These are phyloP conservation scores for Candida mesenterica DNA, from an alignment of 1,139 yeast species.

Conservation along the genomic window DNA sequence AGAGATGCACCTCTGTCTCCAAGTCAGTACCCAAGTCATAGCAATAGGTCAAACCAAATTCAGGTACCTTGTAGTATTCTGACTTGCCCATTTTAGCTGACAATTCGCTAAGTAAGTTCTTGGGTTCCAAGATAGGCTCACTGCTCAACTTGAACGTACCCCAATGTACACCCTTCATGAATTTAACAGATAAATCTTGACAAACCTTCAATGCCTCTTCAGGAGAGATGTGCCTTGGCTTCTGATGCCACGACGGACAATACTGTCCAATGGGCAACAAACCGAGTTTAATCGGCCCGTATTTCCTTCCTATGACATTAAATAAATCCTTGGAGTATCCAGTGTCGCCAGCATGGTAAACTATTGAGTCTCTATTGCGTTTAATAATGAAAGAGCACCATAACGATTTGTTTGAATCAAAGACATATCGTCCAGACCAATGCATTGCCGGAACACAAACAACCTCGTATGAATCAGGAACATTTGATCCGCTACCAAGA, in stretches of 20 bases:
- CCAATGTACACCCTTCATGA: slow-evolving; percentile 90
- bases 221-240: slow-evolving; percentile 85
- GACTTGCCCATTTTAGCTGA: slow-evolving; percentile 21
- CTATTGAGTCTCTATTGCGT: slow-evolving; percentile 62
- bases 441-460: slow-evolving; percentile 97
- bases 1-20: too few species aligned
- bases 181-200: slow-evolving; percentile 57
- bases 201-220: slow-evolving; percentile 69
- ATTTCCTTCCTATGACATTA: slow-evolving; percentile 56
- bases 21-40: too few species aligned
- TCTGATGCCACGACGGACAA: slow-evolving; percentile 92
- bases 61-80: slow-evolving; percentile 33
- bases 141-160: slow-evolving; percentile 90
- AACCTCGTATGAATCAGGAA: slow-evolving; percentile 62
- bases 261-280: slow-evolving; percentile 93
- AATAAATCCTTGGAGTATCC: slow-evolving; percentile 80
- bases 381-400: slow-evolving; percentile 86
- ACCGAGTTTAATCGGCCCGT: slow-evolving; percentile 66
- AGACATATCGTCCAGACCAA: slow-evolving; percentile 84
- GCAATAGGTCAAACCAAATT: slow-evolving; percentile 42
- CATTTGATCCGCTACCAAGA: slow-evolving; percentile 19
- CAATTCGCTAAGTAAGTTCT: slow-evolving; percentile 32
- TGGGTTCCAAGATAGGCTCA: slow-evolving; percentile 85
- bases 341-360: slow-evolving; percentile 94
- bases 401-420: slow-evolving; percentile 75